Evolutionary conservation across 1,139 yeast species (phyloP), one percentile per base, ranked within the genome.

Genomic region (Pneumocystis canis): DNA sequence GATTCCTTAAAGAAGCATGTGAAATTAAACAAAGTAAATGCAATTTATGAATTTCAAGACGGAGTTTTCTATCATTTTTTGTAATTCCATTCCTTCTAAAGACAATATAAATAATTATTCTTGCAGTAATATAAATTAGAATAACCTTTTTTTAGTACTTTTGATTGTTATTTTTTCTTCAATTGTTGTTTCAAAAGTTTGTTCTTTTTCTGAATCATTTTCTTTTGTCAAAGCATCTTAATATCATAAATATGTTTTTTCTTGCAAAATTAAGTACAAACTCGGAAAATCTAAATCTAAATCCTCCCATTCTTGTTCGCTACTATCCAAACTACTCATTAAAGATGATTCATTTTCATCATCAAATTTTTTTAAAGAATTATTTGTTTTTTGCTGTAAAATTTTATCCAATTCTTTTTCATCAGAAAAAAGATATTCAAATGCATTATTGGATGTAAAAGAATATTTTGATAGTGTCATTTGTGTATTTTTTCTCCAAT

Each of bases 1-100:
- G 96, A 89, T 89, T 90, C 20, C 95, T 77, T 1, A 82, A 68
- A 0, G 78, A 77, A 0, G 89, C 94, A 72, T 87, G 95, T 3
- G 79, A 72, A 39, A 86, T 71, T 79, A 87, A 80, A 58, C 80
- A 71, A 18, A 81, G 75, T 2, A 90, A 68, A 67, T 82, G 81
- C 64, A 80, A 69, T 73, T 82, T 79, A 71, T 90, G 97, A n/a
- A 83, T 73, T 0, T 72, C 67, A 60, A 76, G 74, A 35, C 96
- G 75, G 57, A 71, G 73, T 0, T 71, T 70, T 32, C 86, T 76
- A 68, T 86, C 90, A 80, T 84, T 78, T 40, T 80, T 69, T 31
- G 84, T 78, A 2, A 79, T 72, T 63, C 75, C 73, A 31, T 74
- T 68, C 58, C 70, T 67, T 61, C 16, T 11, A 58, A 58, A 30